Evolutionary conservation across 2,329 filamentous ascomycete species (phyloP).

Genomic region (Lachnellula willkommii): DNA sequence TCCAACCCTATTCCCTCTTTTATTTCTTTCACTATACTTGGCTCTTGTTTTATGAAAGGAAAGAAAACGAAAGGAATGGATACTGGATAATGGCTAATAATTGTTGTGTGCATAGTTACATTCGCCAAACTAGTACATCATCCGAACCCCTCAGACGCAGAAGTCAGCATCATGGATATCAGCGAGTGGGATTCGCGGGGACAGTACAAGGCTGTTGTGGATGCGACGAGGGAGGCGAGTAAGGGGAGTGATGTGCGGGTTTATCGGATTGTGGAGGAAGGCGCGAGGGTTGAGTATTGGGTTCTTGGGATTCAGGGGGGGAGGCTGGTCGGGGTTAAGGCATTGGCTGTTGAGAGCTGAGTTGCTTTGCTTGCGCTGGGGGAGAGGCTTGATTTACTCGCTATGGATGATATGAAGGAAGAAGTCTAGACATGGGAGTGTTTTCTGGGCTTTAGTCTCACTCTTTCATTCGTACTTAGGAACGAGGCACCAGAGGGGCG

Average conservation of each 20-base stretch:
- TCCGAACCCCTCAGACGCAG: constrained; percentile 45
- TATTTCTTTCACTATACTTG: constrained; percentile 6
- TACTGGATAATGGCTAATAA: not conserved
- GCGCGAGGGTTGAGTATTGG: constrained; percentile 71
- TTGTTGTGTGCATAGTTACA: constrained; percentile 45
- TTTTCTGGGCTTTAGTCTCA: too few relatives aligned
- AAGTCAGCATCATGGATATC: constrained; percentile 61
- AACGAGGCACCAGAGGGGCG: too few relatives aligned
- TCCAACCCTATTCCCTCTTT: constrained; percentile 1
- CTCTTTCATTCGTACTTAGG: too few relatives aligned
- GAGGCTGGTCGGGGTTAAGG: constrained; percentile 71
- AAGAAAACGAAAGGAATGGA: too few relatives aligned
- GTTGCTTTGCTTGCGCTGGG: not conserved
- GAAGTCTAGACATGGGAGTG: too few relatives aligned
- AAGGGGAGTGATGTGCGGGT: constrained; percentile 66
- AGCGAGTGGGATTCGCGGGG: constrained; percentile 68
- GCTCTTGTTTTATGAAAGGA: too few relatives aligned
- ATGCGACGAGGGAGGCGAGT: constrained; percentile 60
- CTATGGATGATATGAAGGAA: too few relatives aligned
- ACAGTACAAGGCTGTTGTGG: constrained; percentile 63
- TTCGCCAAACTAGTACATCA: constrained; percentile 64
- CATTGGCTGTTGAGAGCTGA: constrained; percentile 67
- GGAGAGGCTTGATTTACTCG: too few relatives aligned
- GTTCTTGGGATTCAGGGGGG: constrained; percentile 60
- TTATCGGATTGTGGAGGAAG: constrained; percentile 61